These are phyloP conservation scores for Penicillium griseofulvum DNA, from an alignment of 2,329 filamentous ascomycete genomes.

Conservation along the genomic window DNA sequence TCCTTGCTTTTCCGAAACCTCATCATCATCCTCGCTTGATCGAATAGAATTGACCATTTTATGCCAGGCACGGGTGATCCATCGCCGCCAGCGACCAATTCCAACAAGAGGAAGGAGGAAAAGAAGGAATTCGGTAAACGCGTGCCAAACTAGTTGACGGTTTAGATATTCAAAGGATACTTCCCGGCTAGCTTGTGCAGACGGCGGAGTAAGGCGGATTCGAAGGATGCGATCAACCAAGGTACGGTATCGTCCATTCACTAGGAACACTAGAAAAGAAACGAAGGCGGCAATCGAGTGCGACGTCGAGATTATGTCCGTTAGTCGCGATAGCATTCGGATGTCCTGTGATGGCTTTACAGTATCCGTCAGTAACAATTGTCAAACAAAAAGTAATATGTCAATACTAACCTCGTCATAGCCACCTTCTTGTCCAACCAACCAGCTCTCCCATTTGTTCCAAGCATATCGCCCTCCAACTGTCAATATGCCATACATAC, in stretches of 20 bases:
- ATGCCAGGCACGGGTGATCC: slow-evolving; percentile 83
- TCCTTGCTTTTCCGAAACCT: slow-evolving; percentile 56
- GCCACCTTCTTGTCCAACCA: slow-evolving; percentile 72
- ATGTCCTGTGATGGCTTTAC: slow-evolving; percentile 50
- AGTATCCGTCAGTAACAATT: slow-evolving; percentile 14
- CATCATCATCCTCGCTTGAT: slow-evolving; percentile 48
- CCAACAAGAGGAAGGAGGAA: slow-evolving; percentile 97
- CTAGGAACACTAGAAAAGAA: slow-evolving; percentile 86
- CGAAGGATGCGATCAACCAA: slow-evolving; percentile 80
- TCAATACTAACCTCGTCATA: slow-evolving; percentile 55
- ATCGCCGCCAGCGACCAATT: slow-evolving; percentile 86
- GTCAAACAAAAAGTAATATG: background rate
- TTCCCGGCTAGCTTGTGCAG: slow-evolving; percentile 80
- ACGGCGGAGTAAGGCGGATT: slow-evolving; percentile 80
- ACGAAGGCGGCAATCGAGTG: slow-evolving; percentile 79
- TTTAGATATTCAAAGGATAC: slow-evolving; percentile 98
- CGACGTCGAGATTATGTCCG: slow-evolving; percentile 65
- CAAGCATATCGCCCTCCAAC: slow-evolving; percentile 87
- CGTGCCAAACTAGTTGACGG: slow-evolving; percentile 96
- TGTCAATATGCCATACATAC: slow-evolving; percentile 77
- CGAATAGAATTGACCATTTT: slow-evolving; percentile 67
- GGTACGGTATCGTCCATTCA: slow-evolving; percentile 88
- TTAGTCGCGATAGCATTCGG: slow-evolving; percentile 63
- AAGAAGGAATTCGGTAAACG: slow-evolving; percentile 98
- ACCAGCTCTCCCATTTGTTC: slow-evolving; percentile 87